A percentile compares a stretch with the other conserved stretches of the same genome.
These are phyloP conservation scores for Colletotrichum paranaense DNA, from an alignment of 2,329 filamentous ascomycete species.

Conservation along the genomic window DNA sequence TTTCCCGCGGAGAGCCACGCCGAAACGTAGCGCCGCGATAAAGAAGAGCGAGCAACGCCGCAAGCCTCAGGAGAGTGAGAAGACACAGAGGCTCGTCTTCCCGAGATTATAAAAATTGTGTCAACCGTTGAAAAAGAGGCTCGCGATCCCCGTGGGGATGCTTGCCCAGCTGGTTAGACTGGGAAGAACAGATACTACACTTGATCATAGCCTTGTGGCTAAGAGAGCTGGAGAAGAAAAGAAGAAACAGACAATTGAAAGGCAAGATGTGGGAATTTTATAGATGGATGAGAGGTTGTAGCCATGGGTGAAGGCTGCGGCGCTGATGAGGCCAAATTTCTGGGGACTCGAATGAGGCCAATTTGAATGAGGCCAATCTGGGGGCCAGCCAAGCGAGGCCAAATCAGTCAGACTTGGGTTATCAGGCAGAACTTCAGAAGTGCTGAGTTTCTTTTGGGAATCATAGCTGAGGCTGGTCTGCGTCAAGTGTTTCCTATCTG, in stretches of 20 bases:
- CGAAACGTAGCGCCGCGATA: not conserved
- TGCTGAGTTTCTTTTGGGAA: not conserved
- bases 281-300: not conserved
- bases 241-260: constrained; percentile 4
- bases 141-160: not conserved
- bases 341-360: not conserved
- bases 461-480: not conserved
- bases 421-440: not conserved
- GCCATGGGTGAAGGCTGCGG: not conserved
- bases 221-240: constrained; percentile 37
- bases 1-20: not conserved
- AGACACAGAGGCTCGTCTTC: not conserved
- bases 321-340: not conserved
- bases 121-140: not conserved
- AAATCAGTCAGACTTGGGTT: not conserved
- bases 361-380: not conserved
- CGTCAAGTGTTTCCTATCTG: not conserved
- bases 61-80: not conserved
- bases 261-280: not conserved
- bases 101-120: not conserved
- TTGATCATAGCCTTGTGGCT: constrained; percentile 38
- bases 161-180: constrained; percentile 3
- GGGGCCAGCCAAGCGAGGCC: not conserved
- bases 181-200: constrained; percentile 24
- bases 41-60: not conserved